Conservation (phyloP, 768 basidiomycete genomes). For the Kwoniella sp. region DNA sequence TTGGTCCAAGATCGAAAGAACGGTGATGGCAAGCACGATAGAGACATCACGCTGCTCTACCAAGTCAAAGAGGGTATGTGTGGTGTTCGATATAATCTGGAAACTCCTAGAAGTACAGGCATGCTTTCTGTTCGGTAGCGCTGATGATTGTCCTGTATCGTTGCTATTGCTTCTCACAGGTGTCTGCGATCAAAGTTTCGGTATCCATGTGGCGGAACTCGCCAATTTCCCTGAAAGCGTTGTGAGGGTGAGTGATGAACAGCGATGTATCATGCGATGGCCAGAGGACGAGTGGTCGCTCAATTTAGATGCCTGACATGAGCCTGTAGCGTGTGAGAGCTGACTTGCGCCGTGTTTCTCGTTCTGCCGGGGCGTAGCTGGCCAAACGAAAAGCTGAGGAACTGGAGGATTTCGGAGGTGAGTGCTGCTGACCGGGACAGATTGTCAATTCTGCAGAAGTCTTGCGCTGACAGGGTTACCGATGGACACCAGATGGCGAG, state of each 20-base stretch:
- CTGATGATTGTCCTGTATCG: conserved; percentile 4
- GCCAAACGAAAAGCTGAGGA: conserved; percentile 92
- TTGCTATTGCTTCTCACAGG: conserved; percentile 59
- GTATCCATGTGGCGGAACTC: conserved; percentile 95
- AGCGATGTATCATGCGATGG: not conserved
- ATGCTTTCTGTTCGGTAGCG: too few species aligned
- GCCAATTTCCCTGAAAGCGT: conserved; percentile 97
- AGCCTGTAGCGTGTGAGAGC: not conserved
- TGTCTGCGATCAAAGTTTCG: conserved; percentile 94
- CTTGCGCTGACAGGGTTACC: conserved; percentile 3
- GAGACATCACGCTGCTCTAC: conserved; percentile 80
- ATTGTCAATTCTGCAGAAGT: not conserved
- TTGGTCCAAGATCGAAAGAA: conserved; percentile 67
- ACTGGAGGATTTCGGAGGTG: conserved; percentile 76
- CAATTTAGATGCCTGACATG: too few species aligned
- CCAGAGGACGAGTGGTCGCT: too few species aligned
- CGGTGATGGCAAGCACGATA: conserved; percentile 58
- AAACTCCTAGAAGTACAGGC: not conserved
- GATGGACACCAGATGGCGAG: conserved; percentile 43
- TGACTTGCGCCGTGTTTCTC: not conserved
- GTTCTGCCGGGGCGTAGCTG: conserved; percentile 60
- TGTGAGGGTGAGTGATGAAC: conserved; percentile 65
- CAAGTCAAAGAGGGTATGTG: conserved; percentile 74
- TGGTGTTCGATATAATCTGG: conserved; percentile 4
- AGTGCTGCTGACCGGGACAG: conserved; percentile 54